Evolutionary conservation across 2,329 filamentous ascomycete genomes (phyloP), one percentile per base, ranked within the genome.

Genomic region (Alternaria arborescens): DNA sequence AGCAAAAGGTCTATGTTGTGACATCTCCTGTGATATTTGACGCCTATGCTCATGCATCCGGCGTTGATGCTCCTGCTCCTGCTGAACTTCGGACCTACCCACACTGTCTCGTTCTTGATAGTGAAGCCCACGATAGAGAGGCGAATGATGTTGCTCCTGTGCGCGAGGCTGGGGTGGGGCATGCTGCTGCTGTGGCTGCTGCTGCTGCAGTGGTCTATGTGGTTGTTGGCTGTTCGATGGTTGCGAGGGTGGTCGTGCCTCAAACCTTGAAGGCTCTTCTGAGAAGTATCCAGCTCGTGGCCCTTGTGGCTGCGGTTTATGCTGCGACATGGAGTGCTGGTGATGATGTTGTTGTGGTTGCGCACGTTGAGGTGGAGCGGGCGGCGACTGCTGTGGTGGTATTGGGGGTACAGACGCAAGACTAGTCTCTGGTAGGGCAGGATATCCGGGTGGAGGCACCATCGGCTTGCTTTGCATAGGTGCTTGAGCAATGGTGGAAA

Each of bases 231-330:
- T 61, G 4, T 63, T 61, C 1, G 74, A 66, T 28, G 74, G 65
- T 38, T 76, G 75, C 16, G 74, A 73, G 12, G 71, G 52, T 34
- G 69, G 70, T 38, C 76, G 70, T 51, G 64, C 69, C 14, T 78
- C 76, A 10, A 67, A 54, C 34, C 75, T 74, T 8, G 68, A 38
- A 8, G 69, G 64, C 22, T 77, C 73, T 52, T 78, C 74, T 14
- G 76, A 76, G 52, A 79, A 79, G 57, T 71, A 79, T 2, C 77
- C 77, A 42, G 72, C 69, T 51, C 68, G 72, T 60, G 77, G 77
- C 14, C 72, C 74, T 34, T 65, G 66, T 44, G 70, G 69, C 41
- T 71, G 68, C 26, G 68, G 59, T 52, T 76, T 77, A 20, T 72
- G 67, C 36, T 75, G 76, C 12, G 73, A 68, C 24, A 71, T 55